phyloP scores from a whole-genome alignment of 2,329 filamentous ascomycete species.

The Celoporthe dispersa region DNA sequence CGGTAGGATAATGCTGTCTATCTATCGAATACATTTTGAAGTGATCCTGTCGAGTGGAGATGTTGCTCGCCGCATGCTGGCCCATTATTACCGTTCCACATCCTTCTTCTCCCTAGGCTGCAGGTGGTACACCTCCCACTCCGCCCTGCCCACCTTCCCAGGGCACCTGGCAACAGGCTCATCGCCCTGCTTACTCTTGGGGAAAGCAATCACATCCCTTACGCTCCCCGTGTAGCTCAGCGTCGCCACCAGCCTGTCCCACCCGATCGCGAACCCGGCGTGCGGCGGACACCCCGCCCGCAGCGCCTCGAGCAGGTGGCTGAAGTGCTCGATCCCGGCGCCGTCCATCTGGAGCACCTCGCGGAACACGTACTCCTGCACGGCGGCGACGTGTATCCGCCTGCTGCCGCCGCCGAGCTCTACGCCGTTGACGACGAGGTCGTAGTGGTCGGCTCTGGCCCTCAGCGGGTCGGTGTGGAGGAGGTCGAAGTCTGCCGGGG shows the following conservation, averaged over 20 bases:
- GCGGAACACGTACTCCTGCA: constrained; percentile 85
- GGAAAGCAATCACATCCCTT: constrained; percentile 94
- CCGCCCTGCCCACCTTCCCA: constrained; percentile 64
- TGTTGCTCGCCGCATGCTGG: neutral
- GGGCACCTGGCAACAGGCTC: constrained; percentile 84
- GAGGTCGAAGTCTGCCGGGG: constrained; percentile 71
- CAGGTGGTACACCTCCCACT: constrained; percentile 54
- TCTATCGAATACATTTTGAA: neutral
- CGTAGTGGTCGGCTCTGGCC: constrained; percentile 87
- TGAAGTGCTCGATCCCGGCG: constrained; percentile 76
- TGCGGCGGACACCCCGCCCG: constrained; percentile 90
- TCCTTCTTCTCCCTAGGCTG: constrained; percentile 5
- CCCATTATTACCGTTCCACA: neutral
- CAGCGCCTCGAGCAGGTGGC: constrained; percentile 82
- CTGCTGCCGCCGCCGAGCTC: constrained; percentile 92
- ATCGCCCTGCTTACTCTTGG: constrained; percentile 89
- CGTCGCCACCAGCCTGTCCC: constrained; percentile 83
- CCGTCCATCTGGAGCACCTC: constrained; percentile 80
- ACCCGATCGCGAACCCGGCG: constrained; percentile 89
- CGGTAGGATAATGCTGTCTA: neutral
- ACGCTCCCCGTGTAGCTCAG: constrained; percentile 79
- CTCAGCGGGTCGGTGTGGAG: constrained; percentile 73
- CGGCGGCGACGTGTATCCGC: constrained; percentile 81
- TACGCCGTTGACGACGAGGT: constrained; percentile 92
- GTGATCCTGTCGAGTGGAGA: neutral